Conservation (phyloP, 148 eudicot species). For the Selenicereus undatus region DNA sequence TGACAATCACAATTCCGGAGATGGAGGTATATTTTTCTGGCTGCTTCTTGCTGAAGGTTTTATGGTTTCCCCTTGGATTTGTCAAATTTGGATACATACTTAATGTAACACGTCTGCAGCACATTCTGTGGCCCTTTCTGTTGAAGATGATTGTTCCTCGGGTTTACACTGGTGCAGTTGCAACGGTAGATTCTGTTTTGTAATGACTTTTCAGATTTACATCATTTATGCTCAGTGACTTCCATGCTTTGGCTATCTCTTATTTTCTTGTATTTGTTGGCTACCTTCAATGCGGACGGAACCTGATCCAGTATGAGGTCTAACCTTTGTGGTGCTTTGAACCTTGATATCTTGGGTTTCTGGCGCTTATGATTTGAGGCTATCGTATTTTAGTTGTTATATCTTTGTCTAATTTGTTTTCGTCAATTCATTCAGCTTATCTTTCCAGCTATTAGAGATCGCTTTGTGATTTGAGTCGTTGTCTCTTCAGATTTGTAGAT, state of each 20-base stretch:
- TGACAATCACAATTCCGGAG: conserved; percentile 92
- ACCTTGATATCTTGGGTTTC: neutral
- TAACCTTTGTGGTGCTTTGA: neutral
- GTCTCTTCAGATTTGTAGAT: conserved; percentile 80
- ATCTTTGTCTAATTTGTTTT: neutral
- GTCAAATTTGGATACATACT: neutral
- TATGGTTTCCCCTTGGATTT: neutral
- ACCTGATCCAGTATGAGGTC: conserved; percentile 1
- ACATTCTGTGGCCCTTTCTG: conserved; percentile 93
- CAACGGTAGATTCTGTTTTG: conserved; percentile 49
- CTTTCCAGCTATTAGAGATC: neutral
- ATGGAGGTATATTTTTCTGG: conserved; percentile 65
- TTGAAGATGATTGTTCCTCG: conserved; percentile 91
- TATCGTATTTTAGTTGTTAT: neutral
- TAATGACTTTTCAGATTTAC: neutral
- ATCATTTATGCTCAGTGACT: neutral
- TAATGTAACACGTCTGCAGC: conserved; percentile 47
- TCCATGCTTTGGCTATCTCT: neutral
- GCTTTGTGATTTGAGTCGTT: neutral
- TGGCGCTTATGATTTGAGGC: neutral
- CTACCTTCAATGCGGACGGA: neutral
- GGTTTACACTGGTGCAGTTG: conserved; percentile 73
- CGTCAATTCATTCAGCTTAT: neutral
- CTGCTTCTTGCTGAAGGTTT: conserved; percentile 3
- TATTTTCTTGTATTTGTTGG: neutral